These are phyloP conservation scores for Phialophora macrospora DNA, from an alignment of 2,329 filamentous ascomycete species.

Conservation along the genomic window DNA sequence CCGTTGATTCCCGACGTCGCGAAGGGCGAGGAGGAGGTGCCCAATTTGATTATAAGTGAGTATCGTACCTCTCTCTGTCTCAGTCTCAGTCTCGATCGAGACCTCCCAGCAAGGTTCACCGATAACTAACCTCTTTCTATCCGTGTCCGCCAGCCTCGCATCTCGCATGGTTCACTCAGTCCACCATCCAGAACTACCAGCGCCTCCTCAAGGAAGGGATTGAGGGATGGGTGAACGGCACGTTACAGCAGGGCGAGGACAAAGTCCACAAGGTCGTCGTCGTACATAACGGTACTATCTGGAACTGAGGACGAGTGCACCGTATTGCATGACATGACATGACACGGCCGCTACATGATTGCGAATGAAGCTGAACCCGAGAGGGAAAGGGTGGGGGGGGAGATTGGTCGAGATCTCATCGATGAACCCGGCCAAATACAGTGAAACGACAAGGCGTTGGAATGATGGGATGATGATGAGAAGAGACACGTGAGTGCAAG, in stretches of 20 bases:
- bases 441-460: too few species aligned
- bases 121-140: not conserved
- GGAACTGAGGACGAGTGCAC: conserved; percentile 20
- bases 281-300: conserved; percentile 35
- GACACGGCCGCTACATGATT: not conserved
- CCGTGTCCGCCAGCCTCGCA: conserved; percentile 49
- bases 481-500: too few species aligned
- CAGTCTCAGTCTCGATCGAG: not conserved
- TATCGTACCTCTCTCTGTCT: not conserved
- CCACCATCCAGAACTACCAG: conserved; percentile 54
- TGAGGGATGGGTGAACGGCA: conserved; percentile 44
- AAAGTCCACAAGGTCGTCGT: conserved; percentile 30
- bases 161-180: conserved; percentile 59
- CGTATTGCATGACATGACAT: not conserved
- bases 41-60: conserved; percentile 54
- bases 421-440: too few species aligned
- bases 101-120: not conserved
- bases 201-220: conserved; percentile 54
- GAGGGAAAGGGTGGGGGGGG: too few species aligned
- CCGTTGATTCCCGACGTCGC: conserved; percentile 48
- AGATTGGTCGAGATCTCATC: not conserved
- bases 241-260: conserved; percentile 25
- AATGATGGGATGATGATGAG: too few species aligned
- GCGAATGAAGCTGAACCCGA: not conserved
- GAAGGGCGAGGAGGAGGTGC: conserved; percentile 47